phyloP scores from a whole-genome alignment of 2,329 filamentous ascomycete genomes.

The Xylariaceae sp. region DNA sequence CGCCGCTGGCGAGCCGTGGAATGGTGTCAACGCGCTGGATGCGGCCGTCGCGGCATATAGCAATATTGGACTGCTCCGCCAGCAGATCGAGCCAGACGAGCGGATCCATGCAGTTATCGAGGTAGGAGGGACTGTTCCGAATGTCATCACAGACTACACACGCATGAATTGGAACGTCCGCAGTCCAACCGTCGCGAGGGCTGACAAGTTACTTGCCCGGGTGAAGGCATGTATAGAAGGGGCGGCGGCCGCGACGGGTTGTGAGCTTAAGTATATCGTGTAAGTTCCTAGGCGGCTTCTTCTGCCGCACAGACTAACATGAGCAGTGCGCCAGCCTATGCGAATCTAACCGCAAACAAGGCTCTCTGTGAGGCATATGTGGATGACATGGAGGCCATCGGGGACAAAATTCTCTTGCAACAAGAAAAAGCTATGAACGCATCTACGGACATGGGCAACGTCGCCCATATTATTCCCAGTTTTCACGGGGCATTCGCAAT shows the following conservation, averaged over 20 bases:
- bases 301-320: background rate
- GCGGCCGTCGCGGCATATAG: constrained; percentile 42
- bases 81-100: constrained; percentile 43
- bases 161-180: constrained; percentile 45
- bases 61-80: constrained; percentile 41
- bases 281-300: constrained; percentile 22
- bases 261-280: constrained; percentile 40
- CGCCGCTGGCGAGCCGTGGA: constrained; percentile 42
- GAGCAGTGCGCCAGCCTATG: constrained; percentile 43
- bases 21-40: constrained; percentile 43
- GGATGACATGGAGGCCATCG: constrained; percentile 46
- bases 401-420: constrained; percentile 39
- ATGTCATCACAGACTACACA: constrained; percentile 45
- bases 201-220: constrained; percentile 33
- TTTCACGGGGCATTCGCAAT: constrained; percentile 54
- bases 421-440: constrained; percentile 42
- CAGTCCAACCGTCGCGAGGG: constrained; percentile 37
- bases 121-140: constrained; percentile 41
- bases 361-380: constrained; percentile 48
- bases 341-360: constrained; percentile 49
- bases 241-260: constrained; percentile 40
- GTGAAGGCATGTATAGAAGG: constrained; percentile 43
- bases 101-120: constrained; percentile 43
- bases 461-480: constrained; percentile 49
- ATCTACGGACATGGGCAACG: constrained; percentile 57